phyloP scores from a whole-genome alignment of 768 basidiomycete species.

The Agaricus blazei region DNA sequence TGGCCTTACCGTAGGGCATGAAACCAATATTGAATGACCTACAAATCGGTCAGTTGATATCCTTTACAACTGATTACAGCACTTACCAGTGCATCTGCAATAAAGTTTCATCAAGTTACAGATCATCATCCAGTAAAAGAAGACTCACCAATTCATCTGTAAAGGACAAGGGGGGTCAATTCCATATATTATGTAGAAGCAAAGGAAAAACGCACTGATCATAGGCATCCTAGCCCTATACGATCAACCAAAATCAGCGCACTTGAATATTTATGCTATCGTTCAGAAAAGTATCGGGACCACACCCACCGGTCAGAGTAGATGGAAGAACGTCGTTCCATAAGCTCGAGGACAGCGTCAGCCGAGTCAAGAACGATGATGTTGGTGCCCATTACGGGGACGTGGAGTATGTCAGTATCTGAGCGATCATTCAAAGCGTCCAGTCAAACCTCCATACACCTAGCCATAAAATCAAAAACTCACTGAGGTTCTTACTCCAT shows the following conservation, averaged over 20 bases:
- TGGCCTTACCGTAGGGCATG: conserved; percentile 23
- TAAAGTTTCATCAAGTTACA: background rate
- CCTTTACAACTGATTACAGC: background rate
- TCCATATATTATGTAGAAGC: no score
- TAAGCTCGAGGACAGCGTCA: conserved; percentile 33
- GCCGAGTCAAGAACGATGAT: conserved; percentile 30
- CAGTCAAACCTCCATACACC: no score
- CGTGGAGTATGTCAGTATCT: conserved; percentile 26
- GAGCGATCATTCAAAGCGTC: background rate
- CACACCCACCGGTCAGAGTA: conserved; percentile 30
- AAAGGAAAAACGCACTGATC: conserved; percentile 11
- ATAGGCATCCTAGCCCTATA: conserved; percentile 16
- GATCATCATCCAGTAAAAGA: background rate
- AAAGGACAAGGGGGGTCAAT: background rate
- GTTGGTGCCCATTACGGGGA: conserved; percentile 20
- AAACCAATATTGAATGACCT: conserved; percentile 24
- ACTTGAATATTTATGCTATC: no score
- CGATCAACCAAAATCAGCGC: background rate
- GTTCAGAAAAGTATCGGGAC: background rate
- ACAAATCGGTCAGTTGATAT: background rate
- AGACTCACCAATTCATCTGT: conserved; percentile 9
- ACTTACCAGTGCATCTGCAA: conserved; percentile 7
- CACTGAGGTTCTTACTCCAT: conserved; percentile 35
- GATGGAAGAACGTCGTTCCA: conserved; percentile 35
- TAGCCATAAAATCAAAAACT: background rate